These are phyloP conservation scores for Pyrrhoderma lamaoense DNA, from an alignment of 1,284 basidiomycete genomes.

Conservation along the genomic window DNA sequence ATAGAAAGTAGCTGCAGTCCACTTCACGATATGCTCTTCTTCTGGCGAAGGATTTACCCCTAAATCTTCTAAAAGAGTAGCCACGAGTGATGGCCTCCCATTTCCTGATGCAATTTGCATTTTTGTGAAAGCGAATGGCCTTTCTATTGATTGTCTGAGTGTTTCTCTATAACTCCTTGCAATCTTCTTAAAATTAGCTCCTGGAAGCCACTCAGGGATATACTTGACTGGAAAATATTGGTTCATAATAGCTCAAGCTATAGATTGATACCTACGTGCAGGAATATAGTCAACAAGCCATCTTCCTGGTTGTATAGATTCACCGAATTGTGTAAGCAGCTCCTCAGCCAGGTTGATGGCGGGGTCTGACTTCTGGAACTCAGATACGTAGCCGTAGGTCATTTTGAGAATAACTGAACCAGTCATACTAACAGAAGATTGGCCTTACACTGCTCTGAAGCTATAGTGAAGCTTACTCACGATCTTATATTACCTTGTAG, in stretches of 20 bases:
- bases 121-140: not conserved
- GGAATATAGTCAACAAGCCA: constrained; percentile 31
- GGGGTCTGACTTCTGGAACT: constrained; percentile 22
- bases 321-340: constrained; percentile 20
- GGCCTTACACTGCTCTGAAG: not conserved
- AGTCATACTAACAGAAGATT: constrained; percentile 21
- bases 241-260: not conserved
- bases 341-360: constrained; percentile 22
- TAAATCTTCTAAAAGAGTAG: not conserved
- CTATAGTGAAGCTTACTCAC: not conserved
- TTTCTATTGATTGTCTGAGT: not conserved
- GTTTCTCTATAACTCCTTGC: constrained; percentile 12
- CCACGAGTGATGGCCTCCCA: constrained; percentile 1
- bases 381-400: constrained; percentile 28
- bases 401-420: constrained; percentile 28
- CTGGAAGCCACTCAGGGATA: constrained; percentile 19
- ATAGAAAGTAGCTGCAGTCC: not conserved
- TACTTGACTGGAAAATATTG: constrained; percentile 2
- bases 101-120: not conserved
- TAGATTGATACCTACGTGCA: constrained; percentile 20
- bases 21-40: not conserved
- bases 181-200: constrained; percentile 24
- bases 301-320: constrained; percentile 22
- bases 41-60: not conserved
- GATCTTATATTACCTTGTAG: constrained; percentile 9